A percentile compares a stretch with the other conserved stretches of the same genome.
Evolutionary conservation across 2,329 filamentous ascomycete species (phyloP).

Genomic region (Aspergillus udagawae): DNA sequence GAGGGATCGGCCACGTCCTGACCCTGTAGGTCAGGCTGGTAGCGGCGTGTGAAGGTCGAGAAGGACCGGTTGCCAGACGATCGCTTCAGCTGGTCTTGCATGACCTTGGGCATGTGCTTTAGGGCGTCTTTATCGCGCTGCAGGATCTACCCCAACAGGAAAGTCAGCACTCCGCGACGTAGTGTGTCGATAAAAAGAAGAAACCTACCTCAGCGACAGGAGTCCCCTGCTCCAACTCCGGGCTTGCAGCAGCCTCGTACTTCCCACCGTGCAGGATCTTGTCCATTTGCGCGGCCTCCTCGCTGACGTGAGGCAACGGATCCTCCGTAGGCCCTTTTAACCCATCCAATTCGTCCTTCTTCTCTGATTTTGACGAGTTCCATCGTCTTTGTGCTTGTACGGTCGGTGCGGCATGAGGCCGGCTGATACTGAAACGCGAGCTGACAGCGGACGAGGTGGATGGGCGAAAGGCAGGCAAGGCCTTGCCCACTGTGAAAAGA

Average conservation of each 20-base stretch:
- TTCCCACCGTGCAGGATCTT: slow-evolving; percentile 51
- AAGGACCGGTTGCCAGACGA: slow-evolving; percentile 50
- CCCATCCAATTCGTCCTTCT: slow-evolving; percentile 25
- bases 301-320: slow-evolving; percentile 56
- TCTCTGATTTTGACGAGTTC: slow-evolving; percentile 32
- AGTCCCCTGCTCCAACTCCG: slow-evolving; percentile 62
- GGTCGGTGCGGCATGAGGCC: slow-evolving; percentile 17
- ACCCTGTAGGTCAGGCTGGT: slow-evolving; percentile 28
- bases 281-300: slow-evolving; percentile 60
- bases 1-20: slow-evolving; percentile 25
- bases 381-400: slow-evolving; percentile 24
- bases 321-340: slow-evolving; percentile 49
- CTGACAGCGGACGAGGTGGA: slow-evolving; percentile 16
- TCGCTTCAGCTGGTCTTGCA: slow-evolving; percentile 56
- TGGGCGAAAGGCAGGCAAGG: slow-evolving; percentile 29
- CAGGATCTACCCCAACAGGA: slow-evolving; percentile 50
- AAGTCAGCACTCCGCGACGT: not conserved
- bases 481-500: slow-evolving; percentile 39
- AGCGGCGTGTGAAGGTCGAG: slow-evolving; percentile 51
- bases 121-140: slow-evolving; percentile 58
- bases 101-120: slow-evolving; percentile 62
- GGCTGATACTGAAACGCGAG: slow-evolving; percentile 12
- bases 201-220: slow-evolving; percentile 60
- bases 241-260: slow-evolving; percentile 43
- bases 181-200: not conserved